Evolutionary conservation across 148 eudicot genomes (phyloP).

Genomic region (Arbutus unedo): DNA sequence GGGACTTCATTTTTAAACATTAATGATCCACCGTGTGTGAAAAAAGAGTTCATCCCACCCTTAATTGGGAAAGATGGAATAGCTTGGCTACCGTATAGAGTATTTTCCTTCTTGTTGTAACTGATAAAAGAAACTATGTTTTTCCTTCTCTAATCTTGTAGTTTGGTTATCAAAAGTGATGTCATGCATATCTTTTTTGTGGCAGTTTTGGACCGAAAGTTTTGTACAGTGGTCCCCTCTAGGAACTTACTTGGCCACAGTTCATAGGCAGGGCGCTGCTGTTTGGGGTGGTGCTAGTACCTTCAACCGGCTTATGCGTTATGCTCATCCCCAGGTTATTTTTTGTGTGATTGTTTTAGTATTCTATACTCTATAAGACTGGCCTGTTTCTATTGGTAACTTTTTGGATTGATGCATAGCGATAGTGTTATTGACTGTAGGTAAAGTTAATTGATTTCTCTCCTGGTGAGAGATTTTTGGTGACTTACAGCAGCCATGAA

Average conservation of each 20-base stretch:
- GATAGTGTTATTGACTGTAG: constrained; percentile 35
- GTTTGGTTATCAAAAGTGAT: not conserved
- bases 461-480: constrained; percentile 90
- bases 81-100: not conserved
- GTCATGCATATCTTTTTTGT: not conserved
- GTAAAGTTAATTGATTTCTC: constrained; percentile 91
- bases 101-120: not conserved
- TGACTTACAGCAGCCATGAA: constrained; percentile 93
- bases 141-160: not conserved
- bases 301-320: constrained; percentile 78
- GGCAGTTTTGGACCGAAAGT: constrained; percentile 92
- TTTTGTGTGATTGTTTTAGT: not conserved
- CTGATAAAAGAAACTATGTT: not conserved
- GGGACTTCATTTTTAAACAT: not conserved
- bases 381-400: not conserved
- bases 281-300: constrained; percentile 96
- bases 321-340: constrained; percentile 74
- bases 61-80: not conserved
- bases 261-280: constrained; percentile 91
- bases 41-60: not conserved
- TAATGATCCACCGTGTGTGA: not conserved
- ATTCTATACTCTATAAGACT: not conserved
- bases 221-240: constrained; percentile 95
- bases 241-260: constrained; percentile 92
- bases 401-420: not conserved